These are phyloP conservation scores for Amniculicola lignicola DNA, from an alignment of 495 filamentous ascomycete genomes.

Conservation along the genomic window DNA sequence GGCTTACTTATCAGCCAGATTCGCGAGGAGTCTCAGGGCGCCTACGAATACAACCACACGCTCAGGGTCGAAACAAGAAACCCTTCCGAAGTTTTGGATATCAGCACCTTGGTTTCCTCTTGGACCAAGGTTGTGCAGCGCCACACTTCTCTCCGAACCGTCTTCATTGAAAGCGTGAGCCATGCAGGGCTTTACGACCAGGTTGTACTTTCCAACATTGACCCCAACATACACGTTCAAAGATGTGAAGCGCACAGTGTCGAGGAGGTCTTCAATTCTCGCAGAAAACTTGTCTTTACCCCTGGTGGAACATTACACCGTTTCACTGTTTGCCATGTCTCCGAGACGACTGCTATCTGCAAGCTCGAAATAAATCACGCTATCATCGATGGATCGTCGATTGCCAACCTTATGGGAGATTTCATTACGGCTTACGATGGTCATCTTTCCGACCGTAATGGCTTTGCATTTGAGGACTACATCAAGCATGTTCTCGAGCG, in stretches of 20 bases:
- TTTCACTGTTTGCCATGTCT: conserved; percentile 20
- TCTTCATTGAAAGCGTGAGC: conserved; percentile 24
- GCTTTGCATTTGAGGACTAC: conserved; percentile 17
- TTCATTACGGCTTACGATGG: conserved; percentile 35
- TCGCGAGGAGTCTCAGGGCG: conserved; percentile 10
- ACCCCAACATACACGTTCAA: conserved; percentile 11
- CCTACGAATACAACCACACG: conserved; percentile 25
- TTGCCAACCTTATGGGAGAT: conserved; percentile 36
- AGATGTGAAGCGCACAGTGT: conserved; percentile 11
- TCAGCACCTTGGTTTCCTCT: conserved; percentile 3
- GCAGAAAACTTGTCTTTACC: conserved; percentile 2
- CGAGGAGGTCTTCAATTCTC: conserved; percentile 12
- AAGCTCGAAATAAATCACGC: conserved; percentile 24
- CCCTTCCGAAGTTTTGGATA: conserved; percentile 14
- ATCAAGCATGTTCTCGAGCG: conserved; percentile 20
- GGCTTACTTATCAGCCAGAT: conserved; percentile 20
- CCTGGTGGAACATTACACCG: conserved; percentile 16
- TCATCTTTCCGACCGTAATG: conserved; percentile 1
- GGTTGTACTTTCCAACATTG: conserved; percentile 12
- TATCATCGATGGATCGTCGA: conserved; percentile 26
- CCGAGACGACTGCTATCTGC: conserved; percentile 9
- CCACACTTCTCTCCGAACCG: conserved; percentile 25
- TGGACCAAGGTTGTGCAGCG: conserved; percentile 24
- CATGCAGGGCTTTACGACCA: conserved; percentile 23
- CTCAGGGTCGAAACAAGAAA: conserved; percentile 21